Base-by-base conservation (phyloP, 768 basidiomycete genomes). In the Gymnopilus junonius region DNA sequence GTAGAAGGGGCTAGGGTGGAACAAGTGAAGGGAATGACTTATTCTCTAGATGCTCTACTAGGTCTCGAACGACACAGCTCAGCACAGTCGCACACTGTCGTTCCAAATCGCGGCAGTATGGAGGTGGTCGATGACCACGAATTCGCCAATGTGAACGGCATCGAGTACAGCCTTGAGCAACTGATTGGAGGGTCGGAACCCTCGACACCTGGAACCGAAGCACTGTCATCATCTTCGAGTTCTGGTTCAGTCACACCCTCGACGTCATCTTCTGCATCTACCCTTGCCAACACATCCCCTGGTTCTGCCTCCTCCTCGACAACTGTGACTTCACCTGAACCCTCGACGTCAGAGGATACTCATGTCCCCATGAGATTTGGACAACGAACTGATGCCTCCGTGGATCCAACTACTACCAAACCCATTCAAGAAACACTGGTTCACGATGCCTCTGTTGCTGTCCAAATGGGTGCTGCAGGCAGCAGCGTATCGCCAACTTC, bases 11-110 rank as follows among this genome's bases (percentile, higher is more conserved):
- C 87, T 53, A 86, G 87, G 27, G 93, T 99, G 55, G 96, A 97
- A 73, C 96, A 98, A 76, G 94, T 99, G 71, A 99, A 99, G 76
- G 97, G 97, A 15, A 91, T 97, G 65, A 97, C 95, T 0, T 99
- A 99, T 72, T 97, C 95, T 1, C 85, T 99, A 12, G 93, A 97
- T 64, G 95, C 96, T 0, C 82, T 99, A 0, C 87, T 99, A 15
- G 97, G 97, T 37, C 83, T 89, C 32, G 87, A 91, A 61, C 78
- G 82, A 21, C 83, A 84, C 12, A 79, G 78, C 17, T 79, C 79
- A 7, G 79, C 83, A 0, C 73, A 74, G 17, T 76, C 85, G 8
- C n/a, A n/a, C n/a, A n/a, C n/a, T n/a, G 72, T 81, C 1, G 76
- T 75, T 17, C 71, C 76, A 40, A 79, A 76, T 31, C 80, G 82